Evolutionary conservation across 352 stramenopile genomes (phyloP).

Genomic region (Pythium aphanidermatum): DNA sequence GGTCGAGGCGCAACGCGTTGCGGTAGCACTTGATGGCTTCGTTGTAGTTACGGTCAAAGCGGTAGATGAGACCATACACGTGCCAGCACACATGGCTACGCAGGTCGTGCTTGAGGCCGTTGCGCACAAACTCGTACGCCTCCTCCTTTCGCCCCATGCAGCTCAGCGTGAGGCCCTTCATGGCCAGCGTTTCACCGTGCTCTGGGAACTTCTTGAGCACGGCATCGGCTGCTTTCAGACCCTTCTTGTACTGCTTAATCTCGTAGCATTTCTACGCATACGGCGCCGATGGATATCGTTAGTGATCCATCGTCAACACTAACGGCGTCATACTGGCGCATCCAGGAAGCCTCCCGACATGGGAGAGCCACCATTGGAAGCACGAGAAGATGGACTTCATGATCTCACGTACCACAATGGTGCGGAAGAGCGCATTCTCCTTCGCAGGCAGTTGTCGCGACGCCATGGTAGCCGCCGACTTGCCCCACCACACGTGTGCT

Average conservation of each 20-base stretch:
- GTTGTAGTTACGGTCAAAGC: constrained; percentile 95
- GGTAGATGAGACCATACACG: constrained; percentile 96
- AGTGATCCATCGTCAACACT: too few relatives aligned
- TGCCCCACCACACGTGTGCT: constrained; percentile 6
- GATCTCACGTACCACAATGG: constrained; percentile 79
- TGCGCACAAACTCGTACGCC: constrained; percentile 95
- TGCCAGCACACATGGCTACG: constrained; percentile 98
- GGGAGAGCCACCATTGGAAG: background rate
- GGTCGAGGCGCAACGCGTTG: constrained; percentile 94
- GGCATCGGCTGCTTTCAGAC: constrained; percentile 90
- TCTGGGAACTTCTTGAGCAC: constrained; percentile 98
- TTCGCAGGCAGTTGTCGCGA: constrained; percentile 88
- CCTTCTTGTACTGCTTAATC: constrained; percentile 99
- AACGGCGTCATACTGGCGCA: too few relatives aligned
- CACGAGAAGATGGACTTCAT: background rate
- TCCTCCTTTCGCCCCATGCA: constrained; percentile 93
- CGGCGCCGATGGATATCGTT: too few relatives aligned
- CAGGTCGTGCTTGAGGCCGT: constrained; percentile 89
- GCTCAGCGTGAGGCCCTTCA: constrained; percentile 97
- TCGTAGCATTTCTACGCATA: constrained; percentile 93
- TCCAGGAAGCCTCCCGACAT: background rate
- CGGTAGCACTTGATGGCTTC: constrained; percentile 99
- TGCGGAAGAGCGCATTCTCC: constrained; percentile 95
- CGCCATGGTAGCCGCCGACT: constrained; percentile 22
- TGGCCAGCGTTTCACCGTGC: constrained; percentile 96